A percentile compares a stretch with the other conserved stretches of the same genome.
These are phyloP conservation scores for Vitis riparia DNA, from an alignment of 164 flowering plant genomes.

Conservation along the genomic window DNA sequence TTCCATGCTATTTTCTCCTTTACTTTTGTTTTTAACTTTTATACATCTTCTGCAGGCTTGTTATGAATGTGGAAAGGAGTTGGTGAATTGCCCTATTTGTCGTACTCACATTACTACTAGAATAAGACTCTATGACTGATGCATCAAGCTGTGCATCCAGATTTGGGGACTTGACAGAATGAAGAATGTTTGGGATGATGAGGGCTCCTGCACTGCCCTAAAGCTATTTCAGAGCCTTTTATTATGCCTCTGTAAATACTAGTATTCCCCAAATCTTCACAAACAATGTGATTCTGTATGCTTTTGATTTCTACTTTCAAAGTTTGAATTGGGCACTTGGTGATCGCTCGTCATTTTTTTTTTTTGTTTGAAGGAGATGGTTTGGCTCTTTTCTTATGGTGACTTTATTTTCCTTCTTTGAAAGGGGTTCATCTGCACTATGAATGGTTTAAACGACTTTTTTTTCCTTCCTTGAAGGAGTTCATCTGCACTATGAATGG, in stretches of 20 bases:
- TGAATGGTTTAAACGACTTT: no score
- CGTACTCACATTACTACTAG: slow-evolving; percentile 24
- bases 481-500: no score
- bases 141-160: neutral
- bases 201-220: neutral
- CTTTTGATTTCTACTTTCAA: no score
- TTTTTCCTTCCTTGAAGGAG: no score
- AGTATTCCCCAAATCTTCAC: no score
- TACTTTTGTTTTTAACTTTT: neutral
- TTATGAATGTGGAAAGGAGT: slow-evolving; percentile 36
- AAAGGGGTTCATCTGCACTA: no score
- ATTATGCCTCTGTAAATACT: neutral
- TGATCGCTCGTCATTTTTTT: no score
- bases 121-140: slow-evolving; percentile 28
- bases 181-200: neutral
- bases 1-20: neutral
- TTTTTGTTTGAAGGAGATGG: no score
- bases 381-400: no score
- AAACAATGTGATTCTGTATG: no score
- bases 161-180: neutral
- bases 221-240: slow-evolving; percentile 3
- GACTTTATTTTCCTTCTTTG: no score
- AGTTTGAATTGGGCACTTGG: no score
- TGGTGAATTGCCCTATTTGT: slow-evolving; percentile 37
- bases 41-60: slow-evolving; percentile 37